These are phyloP conservation scores for Astrocystis sublimbata DNA, from an alignment of 495 filamentous ascomycete species.

Conservation along the genomic window DNA sequence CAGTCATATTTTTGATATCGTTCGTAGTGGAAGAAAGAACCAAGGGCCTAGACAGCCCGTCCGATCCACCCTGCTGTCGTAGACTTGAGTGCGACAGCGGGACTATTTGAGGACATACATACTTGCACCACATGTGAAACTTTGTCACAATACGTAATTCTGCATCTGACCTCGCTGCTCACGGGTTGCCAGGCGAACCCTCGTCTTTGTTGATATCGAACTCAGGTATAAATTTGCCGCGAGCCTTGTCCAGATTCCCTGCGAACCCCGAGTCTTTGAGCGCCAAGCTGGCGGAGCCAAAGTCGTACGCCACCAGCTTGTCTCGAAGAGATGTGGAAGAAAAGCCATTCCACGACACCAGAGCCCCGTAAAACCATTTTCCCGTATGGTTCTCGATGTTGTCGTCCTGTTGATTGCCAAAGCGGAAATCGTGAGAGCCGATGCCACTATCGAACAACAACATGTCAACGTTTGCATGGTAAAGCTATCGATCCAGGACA, in stretches of 20 bases:
- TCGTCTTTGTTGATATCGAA: constrained; percentile 43
- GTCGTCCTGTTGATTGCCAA: constrained; percentile 40
- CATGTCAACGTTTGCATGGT: neutral
- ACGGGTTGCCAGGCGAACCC: constrained; percentile 41
- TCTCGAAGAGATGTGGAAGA: constrained; percentile 30
- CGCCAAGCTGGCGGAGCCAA: constrained; percentile 34
- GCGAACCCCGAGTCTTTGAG: constrained; percentile 41
- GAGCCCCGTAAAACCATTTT: constrained; percentile 40
- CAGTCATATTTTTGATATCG: constrained; percentile 52
- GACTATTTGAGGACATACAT: constrained; percentile 63
- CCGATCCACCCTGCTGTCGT: constrained; percentile 61
- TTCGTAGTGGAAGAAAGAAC: constrained; percentile 60
- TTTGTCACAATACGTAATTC: neutral
- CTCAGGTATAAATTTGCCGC: constrained; percentile 28
- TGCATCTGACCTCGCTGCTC: neutral
- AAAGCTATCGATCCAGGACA: too few species aligned
- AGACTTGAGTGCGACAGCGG: constrained; percentile 50
- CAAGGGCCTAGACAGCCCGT: constrained; percentile 63
- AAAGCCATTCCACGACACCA: constrained; percentile 44
- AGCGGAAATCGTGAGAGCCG: constrained; percentile 45
- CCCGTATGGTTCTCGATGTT: constrained; percentile 43
- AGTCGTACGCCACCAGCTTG: constrained; percentile 30
- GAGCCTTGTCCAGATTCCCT: constrained; percentile 33
- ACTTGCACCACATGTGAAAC: neutral
- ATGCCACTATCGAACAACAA: constrained; percentile 20